Conservation (phyloP, 305 asterid species). For the Fraxinus platypoda region DNA sequence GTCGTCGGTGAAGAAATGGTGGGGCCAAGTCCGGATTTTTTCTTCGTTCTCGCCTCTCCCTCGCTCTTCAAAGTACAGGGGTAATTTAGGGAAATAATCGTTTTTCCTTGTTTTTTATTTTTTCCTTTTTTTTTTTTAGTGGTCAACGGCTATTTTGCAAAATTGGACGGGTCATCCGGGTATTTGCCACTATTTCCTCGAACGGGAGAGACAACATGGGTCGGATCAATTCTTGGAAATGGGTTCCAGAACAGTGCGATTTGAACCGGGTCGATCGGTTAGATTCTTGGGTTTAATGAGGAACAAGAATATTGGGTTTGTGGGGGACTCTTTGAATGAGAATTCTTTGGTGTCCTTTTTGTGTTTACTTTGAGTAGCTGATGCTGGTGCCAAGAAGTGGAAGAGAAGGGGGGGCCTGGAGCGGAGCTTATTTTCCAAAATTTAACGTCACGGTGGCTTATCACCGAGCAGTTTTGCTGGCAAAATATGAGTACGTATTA, state of each 20-base stretch:
- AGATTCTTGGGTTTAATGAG: constrained; percentile 68
- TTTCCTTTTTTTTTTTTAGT: too few relatives aligned
- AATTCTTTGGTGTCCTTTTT: constrained; percentile 71
- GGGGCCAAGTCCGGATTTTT: too few relatives aligned
- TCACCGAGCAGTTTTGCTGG: constrained; percentile 91
- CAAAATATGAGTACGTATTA: constrained; percentile 62
- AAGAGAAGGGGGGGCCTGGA: constrained; percentile 97
- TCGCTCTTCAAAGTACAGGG: too few relatives aligned
- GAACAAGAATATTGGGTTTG: constrained; percentile 76
- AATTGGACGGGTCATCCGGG: too few relatives aligned
- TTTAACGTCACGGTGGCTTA: constrained; percentile 88
- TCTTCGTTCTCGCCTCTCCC: too few relatives aligned
- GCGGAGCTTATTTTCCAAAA: constrained; percentile 83
- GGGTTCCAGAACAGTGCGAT: constrained; percentile 69
- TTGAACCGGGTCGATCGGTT: constrained; percentile 59
- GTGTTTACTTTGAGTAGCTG: constrained; percentile 70
- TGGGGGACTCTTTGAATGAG: constrained; percentile 93
- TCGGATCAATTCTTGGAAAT: constrained; percentile 93
- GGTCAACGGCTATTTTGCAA: too few relatives aligned
- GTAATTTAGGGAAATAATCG: too few relatives aligned
- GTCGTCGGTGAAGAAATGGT: too few relatives aligned
- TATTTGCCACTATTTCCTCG: too few relatives aligned
- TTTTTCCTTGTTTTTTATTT: too few relatives aligned
- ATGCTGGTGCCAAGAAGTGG: constrained; percentile 81
- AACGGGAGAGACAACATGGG: constrained; percentile 65